Evolutionary conservation across 164 flowering plant genomes (phyloP), one percentile per base, ranked within the genome.

Genomic region (Vitis cinerea): DNA sequence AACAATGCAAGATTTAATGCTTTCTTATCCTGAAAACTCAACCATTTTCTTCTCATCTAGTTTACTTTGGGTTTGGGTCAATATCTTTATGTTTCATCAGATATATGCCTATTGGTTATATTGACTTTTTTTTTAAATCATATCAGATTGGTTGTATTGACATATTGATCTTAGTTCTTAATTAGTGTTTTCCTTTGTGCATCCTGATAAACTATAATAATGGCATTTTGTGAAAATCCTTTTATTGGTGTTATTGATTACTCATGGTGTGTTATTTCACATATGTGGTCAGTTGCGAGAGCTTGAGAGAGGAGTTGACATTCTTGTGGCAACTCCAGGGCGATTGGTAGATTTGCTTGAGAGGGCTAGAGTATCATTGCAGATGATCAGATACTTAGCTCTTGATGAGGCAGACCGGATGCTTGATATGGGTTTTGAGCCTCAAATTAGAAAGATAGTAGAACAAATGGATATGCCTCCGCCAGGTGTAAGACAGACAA

Each of bases 351-450:
- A 89, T 81, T 74, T 90, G 77, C 78, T 90, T 68, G 96, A 90
- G 75, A 87, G 91, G 71, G 92, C 93, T 57, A 79, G 89, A 74
- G 88, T 89, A 23, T 85, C 90, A 53, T 69, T 89, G 54, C 86
- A 85, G 77, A 85, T 83, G 86, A 84, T 87, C 11, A 80, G 72
- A 69, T 86, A 86, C 73, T 78, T 87, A 73, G 90, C 94, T 72
- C 85, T 89, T 15, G 94, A 88, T 61, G 94, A 89, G 85, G 93
- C 93, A 55, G 91, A 89, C 75, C 78, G 92, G 68, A 90, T 90
- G 95, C 77, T 90, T 67, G 95, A 90, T 76, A 90, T 90, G 95
- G 95, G 95, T 57, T 90, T 88, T 78, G 95, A 88, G 70, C 95
- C 90, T 57, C 95, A 90, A 70, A 90, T 90, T 55, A 78, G 95